Evolutionary conservation across 116 monocot species (phyloP), one percentile per base, ranked within the genome.

Genomic region (Phalaenopsis hybrid): DNA sequence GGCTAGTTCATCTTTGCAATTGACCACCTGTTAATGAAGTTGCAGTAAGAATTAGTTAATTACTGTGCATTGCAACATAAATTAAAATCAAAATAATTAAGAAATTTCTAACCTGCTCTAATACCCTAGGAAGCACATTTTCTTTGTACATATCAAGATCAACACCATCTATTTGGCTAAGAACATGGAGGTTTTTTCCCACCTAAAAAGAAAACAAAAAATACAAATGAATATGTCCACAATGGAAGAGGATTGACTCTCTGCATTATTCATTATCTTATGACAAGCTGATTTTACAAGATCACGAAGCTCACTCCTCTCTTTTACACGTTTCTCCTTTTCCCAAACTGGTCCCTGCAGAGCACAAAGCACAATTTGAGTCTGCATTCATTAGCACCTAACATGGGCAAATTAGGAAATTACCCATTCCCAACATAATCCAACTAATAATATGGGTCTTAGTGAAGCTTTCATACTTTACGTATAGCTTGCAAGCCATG

Each of bases 1-100:
- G 4, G 99, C 95, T 75, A 99, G 44, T n/a, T 99, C 99, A 88
- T 99, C 99, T 83, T 99, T 99, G 80, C 99, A 99, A 78, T 99
- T 99, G 23, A 99, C 99, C 87, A 99, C 91, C 99, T 99, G 86
- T 63, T 78, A 81, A 89, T 43, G 52, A 86, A 90, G 77, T 77
- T 23, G 50, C 8, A 49, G 45, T 63, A 41, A 41, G 0, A 41
- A 41, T 41, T 41, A 78, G 18, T 48, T 43, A 34, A 17, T 58
- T 12, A 77, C 28, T 23, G 9, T 52, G 5, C 5, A 28, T 25
- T 15, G 77, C 23, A 77, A 52, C 80, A 75, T 25, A 21, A n/a
- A 37, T 75, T 83, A 82, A 69, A 82, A 81, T 34, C 76, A 20
- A 46, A 20, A 74, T 83, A 17, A 82, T 78, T 49, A 5, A 73